Evolutionary conservation across 345 rosid genomes (phyloP).

Genomic region (Citrus maxima): DNA sequence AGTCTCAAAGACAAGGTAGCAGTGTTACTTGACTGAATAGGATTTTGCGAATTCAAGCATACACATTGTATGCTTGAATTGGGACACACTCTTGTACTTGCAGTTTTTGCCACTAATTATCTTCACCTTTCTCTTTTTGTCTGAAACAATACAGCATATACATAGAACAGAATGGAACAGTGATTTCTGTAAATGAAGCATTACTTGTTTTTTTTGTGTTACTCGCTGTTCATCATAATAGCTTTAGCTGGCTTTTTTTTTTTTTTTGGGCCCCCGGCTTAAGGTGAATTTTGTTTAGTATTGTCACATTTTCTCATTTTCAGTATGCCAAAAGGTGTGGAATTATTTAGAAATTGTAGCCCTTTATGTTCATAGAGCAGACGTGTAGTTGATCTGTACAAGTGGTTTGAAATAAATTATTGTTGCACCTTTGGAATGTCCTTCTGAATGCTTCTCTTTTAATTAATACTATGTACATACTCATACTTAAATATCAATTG

Average conservation of each 20-base stretch:
- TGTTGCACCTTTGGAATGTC: neutral
- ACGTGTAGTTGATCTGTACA: neutral
- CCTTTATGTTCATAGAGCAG: neutral
- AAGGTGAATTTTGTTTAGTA: neutral
- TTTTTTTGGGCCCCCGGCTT: neutral
- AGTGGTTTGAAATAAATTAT: neutral
- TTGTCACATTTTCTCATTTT: neutral
- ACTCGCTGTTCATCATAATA: neutral
- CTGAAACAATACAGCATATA: neutral
- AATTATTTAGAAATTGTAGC: neutral
- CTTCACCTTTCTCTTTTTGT: neutral
- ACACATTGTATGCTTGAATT: neutral
- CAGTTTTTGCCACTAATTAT: neutral
- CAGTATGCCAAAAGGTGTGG: neutral
- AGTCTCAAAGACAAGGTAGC: slow-evolving; percentile 55
- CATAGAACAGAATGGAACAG: neutral
- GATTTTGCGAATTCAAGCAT: neutral
- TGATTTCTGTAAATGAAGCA: neutral
- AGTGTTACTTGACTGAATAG: slow-evolving; percentile 33
- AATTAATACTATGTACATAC: neutral
- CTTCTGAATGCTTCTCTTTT: neutral
- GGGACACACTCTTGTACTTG: neutral
- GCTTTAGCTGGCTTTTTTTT: neutral
- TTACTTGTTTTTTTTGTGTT: too few relatives aligned
- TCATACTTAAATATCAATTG: neutral